Evolutionary conservation across 2,329 filamentous ascomycete species (phyloP).

Genomic region (Cadophora gregata): DNA sequence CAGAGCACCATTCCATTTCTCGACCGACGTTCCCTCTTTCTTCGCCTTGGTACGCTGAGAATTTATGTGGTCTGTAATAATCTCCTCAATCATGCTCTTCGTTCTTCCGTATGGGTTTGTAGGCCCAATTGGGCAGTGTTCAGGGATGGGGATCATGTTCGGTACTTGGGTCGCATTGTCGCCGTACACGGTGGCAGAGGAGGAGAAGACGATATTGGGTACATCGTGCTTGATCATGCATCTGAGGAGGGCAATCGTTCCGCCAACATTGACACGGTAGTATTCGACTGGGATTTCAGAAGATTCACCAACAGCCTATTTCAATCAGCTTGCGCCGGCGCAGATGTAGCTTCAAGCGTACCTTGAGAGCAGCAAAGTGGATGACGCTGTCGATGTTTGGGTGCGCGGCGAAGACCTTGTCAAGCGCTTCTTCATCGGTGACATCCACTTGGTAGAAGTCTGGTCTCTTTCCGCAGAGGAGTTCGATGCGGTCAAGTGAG

Average conservation of each 20-base stretch:
- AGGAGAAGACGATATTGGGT: conserved; percentile 97
- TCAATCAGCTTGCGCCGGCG: conserved; percentile 26
- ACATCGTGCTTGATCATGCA: conserved; percentile 92
- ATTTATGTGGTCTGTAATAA: conserved; percentile 90
- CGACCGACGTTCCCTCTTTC: conserved; percentile 77
- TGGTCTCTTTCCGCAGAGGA: conserved; percentile 87
- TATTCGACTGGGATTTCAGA: conserved; percentile 94
- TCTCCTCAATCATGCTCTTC: conserved; percentile 88
- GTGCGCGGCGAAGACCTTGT: conserved; percentile 86
- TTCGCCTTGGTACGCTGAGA: conserved; percentile 82
- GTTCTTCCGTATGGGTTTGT: conserved; percentile 99
- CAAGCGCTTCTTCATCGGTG: conserved; percentile 81
- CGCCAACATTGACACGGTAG: conserved; percentile 95
- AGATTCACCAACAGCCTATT: conserved; percentile 92
- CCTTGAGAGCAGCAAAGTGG: conserved; percentile 98
- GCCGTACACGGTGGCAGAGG: conserved; percentile 96
- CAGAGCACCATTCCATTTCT: conserved; percentile 91
- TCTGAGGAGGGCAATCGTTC: conserved; percentile 84
- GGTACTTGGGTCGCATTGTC: conserved; percentile 88
- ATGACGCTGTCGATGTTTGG: conserved; percentile 97
- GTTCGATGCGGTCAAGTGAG: conserved; percentile 91
- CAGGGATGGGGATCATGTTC: conserved; percentile 99
- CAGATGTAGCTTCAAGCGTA: conserved; percentile 46
- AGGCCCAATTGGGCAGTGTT: conserved; percentile 92
- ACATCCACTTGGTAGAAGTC: conserved; percentile 86